Conservation (phyloP, 2,329 filamentous ascomycete genomes). For the Zymoseptoria pseudotritici region DNA sequence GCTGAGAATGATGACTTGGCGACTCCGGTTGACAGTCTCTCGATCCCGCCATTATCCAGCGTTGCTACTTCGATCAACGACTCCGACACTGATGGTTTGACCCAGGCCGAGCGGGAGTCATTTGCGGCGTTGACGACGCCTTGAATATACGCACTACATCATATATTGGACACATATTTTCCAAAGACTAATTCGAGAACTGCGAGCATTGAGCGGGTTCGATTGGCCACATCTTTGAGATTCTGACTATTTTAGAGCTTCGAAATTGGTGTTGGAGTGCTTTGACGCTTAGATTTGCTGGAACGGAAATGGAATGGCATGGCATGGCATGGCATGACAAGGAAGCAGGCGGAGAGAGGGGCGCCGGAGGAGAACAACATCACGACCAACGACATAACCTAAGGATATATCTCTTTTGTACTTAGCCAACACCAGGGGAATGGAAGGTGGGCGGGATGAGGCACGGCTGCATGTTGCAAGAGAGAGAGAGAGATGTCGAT, state of each 20-base stretch:
- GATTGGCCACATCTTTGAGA: background rate
- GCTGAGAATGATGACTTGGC: slow-evolving; percentile 11
- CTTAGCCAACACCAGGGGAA: background rate
- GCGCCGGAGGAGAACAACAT: background rate
- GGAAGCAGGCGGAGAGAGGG: too few relatives aligned
- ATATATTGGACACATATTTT: background rate
- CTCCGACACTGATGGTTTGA: slow-evolving; percentile 8
- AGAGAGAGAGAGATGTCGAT: background rate
- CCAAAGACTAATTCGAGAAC: background rate
- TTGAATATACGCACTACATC: background rate
- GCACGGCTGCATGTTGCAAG: background rate
- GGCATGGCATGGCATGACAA: background rate
- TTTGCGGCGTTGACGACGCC: slow-evolving; percentile 5
- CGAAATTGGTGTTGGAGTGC: background rate
- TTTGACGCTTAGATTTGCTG: background rate
- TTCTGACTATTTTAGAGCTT: background rate
- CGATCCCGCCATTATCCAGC: slow-evolving; percentile 7
- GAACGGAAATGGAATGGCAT: background rate
- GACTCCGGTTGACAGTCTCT: slow-evolving; percentile 6
- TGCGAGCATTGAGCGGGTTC: background rate
- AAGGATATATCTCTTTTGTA: background rate
- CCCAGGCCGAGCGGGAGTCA: slow-evolving; percentile 10
- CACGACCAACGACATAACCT: background rate
- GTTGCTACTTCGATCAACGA: background rate
- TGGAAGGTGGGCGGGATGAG: background rate